These are phyloP conservation scores for Umbellularia californica DNA, from an alignment of 164 flowering plant genomes.

Conservation along the genomic window DNA sequence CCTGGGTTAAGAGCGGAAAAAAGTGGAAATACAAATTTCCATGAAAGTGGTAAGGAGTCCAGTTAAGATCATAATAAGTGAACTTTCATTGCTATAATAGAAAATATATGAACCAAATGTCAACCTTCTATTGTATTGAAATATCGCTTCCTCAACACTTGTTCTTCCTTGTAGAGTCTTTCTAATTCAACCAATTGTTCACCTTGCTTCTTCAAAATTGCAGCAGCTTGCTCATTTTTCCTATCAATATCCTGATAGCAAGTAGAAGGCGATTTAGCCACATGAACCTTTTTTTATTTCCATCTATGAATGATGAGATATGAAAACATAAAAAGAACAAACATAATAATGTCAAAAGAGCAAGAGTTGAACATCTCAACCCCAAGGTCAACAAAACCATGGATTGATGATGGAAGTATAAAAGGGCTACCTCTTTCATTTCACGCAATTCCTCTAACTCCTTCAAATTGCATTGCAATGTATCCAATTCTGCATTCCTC, in stretches of 20 bases:
- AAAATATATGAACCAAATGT: background rate
- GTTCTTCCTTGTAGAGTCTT: slow-evolving; percentile 88
- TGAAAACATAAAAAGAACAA: background rate
- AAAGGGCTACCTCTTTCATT: slow-evolving; percentile 81
- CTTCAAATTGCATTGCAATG: slow-evolving; percentile 58
- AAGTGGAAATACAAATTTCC: background rate
- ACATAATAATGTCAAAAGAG: background rate
- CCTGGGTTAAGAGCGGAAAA: background rate
- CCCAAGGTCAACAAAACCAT: background rate
- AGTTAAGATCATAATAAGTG: background rate
- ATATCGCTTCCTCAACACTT: slow-evolving; percentile 77
- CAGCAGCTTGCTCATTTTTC: slow-evolving; percentile 95
- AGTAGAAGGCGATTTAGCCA: background rate
- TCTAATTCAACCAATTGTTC: slow-evolving; percentile 85
- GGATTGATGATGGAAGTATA: background rate
- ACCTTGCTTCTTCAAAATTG: slow-evolving; percentile 91
- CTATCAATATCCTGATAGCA: slow-evolving; percentile 81
- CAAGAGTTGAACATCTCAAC: background rate
- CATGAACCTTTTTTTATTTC: background rate
- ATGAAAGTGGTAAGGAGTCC: background rate
- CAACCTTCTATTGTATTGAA: slow-evolving; percentile 95
- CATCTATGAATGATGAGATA: background rate
- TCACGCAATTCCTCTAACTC: slow-evolving; percentile 90
- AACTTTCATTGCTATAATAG: background rate
- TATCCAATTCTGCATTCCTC: slow-evolving; percentile 45